These are phyloP conservation scores for Strigomonas oncopelti DNA, from an alignment of 208 protist species.

Conservation along the genomic window DNA sequence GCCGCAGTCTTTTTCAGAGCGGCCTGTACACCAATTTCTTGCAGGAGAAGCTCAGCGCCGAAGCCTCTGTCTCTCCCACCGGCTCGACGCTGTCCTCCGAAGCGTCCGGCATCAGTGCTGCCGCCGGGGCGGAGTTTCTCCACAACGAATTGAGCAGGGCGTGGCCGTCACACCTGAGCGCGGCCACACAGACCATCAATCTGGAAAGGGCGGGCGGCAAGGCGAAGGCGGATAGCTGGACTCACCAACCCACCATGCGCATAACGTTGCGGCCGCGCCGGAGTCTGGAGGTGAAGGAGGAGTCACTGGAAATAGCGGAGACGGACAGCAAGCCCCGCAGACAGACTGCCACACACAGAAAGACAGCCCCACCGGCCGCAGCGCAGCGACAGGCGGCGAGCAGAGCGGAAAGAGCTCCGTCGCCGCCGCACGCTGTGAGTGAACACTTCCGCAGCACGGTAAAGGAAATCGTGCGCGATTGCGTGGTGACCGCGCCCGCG, in stretches of 20 bases:
- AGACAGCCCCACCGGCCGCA: not conserved
- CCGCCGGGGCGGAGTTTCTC: not conserved
- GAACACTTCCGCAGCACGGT: constrained; percentile 2
- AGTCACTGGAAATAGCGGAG: not conserved
- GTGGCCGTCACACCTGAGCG: not conserved
- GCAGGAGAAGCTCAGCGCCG: constrained; percentile 41
- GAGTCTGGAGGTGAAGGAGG: constrained; percentile 1
- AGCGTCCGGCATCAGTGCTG: not conserved
- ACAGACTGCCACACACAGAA: not conserved
- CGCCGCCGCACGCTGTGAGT: not conserved
- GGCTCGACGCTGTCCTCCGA: not conserved
- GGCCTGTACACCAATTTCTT: constrained; percentile 31
- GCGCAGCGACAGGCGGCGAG: not conserved
- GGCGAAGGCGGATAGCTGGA: constrained; percentile 6
- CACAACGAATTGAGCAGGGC: not conserved
- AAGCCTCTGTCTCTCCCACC: constrained; percentile 4
- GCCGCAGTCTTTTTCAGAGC: constrained; percentile 24
- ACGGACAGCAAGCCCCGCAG: not conserved
- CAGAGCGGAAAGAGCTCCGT: not conserved
- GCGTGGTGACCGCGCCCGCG: not conserved
- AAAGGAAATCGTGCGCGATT: constrained; percentile 2
- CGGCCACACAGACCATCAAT: not conserved
- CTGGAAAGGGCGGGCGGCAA: not conserved
- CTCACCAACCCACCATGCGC: not conserved
- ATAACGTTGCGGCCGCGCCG: constrained; percentile 7